These are phyloP conservation scores for Pneumocystis sp. DNA, from an alignment of 1,139 yeast genomes.

Conservation along the genomic window DNA sequence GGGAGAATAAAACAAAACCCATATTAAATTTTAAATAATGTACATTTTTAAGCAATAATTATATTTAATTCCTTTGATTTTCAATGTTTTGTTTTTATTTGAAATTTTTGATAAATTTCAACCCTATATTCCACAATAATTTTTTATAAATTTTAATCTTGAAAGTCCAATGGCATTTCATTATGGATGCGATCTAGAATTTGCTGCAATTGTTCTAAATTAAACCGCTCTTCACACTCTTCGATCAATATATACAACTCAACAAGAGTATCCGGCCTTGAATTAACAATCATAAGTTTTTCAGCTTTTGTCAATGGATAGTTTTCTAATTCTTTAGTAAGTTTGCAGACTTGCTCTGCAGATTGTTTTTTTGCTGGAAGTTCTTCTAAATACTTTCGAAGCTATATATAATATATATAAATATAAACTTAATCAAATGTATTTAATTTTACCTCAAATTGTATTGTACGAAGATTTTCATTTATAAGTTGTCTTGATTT, in stretches of 20 bases:
- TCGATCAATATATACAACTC: slow-evolving; percentile 9
- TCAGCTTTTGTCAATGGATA: slow-evolving; percentile 9
- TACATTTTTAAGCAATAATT: not conserved
- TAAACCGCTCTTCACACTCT: slow-evolving; percentile 9
- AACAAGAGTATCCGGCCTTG: slow-evolving; percentile 6
- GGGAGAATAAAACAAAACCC: not conserved
- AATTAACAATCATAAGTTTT: slow-evolving; percentile 10
- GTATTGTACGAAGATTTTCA: slow-evolving; percentile 10
- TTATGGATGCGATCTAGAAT: slow-evolving; percentile 1
- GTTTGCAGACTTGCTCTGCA: not conserved
- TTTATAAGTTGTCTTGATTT: slow-evolving; percentile 1
- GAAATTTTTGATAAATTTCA: not conserved
- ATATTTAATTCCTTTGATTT: not conserved
- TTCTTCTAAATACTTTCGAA: not conserved
- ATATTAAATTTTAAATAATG: not conserved
- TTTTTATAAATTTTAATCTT: not conserved
- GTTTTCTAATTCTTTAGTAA: not conserved
- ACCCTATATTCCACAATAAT: not conserved
- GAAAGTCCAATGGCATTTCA: not conserved
- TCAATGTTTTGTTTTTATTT: not conserved
- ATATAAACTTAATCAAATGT: not conserved
- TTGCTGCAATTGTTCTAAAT: slow-evolving; percentile 2
- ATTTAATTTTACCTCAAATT: slow-evolving; percentile 6
- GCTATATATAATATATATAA: not conserved
- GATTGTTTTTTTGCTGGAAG: slow-evolving; percentile 1